Conservation (phyloP, 768 basidiomycete genomes). For the Sporobolomyces pararoseus region DNA sequence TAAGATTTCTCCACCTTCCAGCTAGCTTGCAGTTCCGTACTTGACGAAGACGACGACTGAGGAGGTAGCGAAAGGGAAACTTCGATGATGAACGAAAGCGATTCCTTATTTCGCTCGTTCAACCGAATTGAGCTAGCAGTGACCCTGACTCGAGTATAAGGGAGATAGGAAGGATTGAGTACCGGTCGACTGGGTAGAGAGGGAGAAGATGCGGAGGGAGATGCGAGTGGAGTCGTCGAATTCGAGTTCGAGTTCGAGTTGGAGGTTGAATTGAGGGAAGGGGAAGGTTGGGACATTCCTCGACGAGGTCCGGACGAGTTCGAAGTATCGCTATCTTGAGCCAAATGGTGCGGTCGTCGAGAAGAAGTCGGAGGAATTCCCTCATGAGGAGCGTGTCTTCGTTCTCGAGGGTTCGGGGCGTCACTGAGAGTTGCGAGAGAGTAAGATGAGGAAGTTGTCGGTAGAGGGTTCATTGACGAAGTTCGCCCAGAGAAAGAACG, state of each 20-base stretch:
- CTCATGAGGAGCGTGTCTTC: neutral
- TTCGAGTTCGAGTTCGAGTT: neutral
- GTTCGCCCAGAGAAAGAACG: neutral
- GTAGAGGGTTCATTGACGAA: neutral
- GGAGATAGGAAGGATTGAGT: slow-evolving; percentile 52
- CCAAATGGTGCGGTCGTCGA: neutral
- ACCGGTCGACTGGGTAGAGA: slow-evolving; percentile 2
- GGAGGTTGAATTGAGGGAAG: neutral
- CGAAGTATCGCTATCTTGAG: slow-evolving; percentile 12
- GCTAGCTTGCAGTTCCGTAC: neutral
- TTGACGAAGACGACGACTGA: neutral
- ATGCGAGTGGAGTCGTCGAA: slow-evolving; percentile 1
- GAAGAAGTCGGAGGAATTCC: neutral
- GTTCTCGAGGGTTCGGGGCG: neutral
- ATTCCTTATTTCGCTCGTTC: slow-evolving; percentile 87
- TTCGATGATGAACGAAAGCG: slow-evolving; percentile 76
- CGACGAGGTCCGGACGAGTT: neutral
- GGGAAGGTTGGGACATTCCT: neutral
- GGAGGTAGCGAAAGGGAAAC: slow-evolving; percentile 53
- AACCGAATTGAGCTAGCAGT: slow-evolving; percentile 77
- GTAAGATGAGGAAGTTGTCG: neutral
- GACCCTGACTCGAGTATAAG: slow-evolving; percentile 65
- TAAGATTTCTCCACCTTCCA: slow-evolving; percentile 86
- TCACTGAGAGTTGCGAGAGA: slow-evolving; percentile 12
- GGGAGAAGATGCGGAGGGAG: neutral